Evolutionary conservation across 1,139 yeast genomes (phyloP).

Genomic region (Zygosaccharomyces pseudobailii): DNA sequence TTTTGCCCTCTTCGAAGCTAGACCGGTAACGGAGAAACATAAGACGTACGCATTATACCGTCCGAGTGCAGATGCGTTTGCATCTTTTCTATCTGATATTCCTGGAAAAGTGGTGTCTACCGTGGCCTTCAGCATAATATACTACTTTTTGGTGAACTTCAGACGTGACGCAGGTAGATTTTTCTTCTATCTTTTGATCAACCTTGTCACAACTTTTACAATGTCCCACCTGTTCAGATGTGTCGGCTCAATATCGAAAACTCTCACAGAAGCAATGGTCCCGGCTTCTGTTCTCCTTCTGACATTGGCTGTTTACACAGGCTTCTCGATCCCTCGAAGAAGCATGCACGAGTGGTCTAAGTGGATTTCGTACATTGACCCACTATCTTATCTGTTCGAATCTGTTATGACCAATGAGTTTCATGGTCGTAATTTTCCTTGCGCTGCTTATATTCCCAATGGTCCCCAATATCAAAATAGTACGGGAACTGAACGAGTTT

Average conservation of each 20-base stretch:
- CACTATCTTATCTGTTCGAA: constrained; percentile 58
- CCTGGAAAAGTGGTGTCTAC: constrained; percentile 50
- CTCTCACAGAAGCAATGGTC: constrained; percentile 56
- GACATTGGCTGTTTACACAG: constrained; percentile 53
- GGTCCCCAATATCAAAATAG: constrained; percentile 38
- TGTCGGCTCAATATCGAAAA: constrained; percentile 52
- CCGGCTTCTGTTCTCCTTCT: constrained; percentile 54
- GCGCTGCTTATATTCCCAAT: constrained; percentile 36
- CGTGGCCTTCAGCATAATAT: constrained; percentile 47
- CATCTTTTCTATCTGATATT: constrained; percentile 54
- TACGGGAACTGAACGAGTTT: constrained; percentile 37
- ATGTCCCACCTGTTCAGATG: constrained; percentile 62
- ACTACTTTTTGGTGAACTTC: constrained; percentile 57
- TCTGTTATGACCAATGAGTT: constrained; percentile 58
- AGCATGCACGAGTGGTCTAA: constrained; percentile 62
- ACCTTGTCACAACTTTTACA: constrained; percentile 44
- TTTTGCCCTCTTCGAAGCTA: constrained; percentile 54
- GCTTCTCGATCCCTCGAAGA: constrained; percentile 57
- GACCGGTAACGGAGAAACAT: constrained; percentile 68
- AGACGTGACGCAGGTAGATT: constrained; percentile 54
- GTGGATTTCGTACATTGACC: constrained; percentile 63
- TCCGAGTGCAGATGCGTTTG: constrained; percentile 64
- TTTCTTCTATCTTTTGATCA: constrained; percentile 51
- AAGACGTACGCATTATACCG: constrained; percentile 60
- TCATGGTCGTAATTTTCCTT: constrained; percentile 41